Conservation (phyloP, 2,329 filamentous ascomycete species). For the Trichophyton mentagrophytes region DNA sequence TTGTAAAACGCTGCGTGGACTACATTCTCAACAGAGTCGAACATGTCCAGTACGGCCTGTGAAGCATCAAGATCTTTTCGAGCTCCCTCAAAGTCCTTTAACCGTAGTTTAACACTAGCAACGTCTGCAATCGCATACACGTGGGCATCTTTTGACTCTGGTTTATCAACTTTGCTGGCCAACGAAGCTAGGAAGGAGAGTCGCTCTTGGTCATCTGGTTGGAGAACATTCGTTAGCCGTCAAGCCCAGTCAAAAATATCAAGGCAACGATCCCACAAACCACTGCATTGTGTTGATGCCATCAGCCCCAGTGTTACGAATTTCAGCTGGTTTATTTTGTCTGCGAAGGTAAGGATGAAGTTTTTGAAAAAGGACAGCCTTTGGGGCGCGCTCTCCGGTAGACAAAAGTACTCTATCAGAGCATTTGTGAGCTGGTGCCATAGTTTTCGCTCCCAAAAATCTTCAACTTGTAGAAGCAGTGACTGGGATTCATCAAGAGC, state of each 20-base stretch:
- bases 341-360: constrained; percentile 91
- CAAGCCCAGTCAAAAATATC: not conserved
- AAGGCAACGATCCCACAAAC: constrained; percentile 11
- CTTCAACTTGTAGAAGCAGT: constrained; percentile 83
- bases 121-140: constrained; percentile 89
- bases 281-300: constrained; percentile 64
- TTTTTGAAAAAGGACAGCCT: constrained; percentile 83
- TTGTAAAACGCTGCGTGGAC: constrained; percentile 96
- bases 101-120: constrained; percentile 69
- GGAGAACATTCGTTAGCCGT: not conserved
- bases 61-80: constrained; percentile 76
- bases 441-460: constrained; percentile 94
- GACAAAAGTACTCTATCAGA: constrained; percentile 75
- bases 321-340: constrained; percentile 98
- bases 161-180: constrained; percentile 78
- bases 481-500: constrained; percentile 79
- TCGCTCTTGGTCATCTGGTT: constrained; percentile 54
- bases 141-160: constrained; percentile 85
- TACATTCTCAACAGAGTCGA: constrained; percentile 88
- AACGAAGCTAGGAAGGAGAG: constrained; percentile 73
- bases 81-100: constrained; percentile 68
- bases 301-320: constrained; percentile 81
- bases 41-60: constrained; percentile 75
- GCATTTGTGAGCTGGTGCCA: constrained; percentile 97
- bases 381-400: constrained; percentile 67